These are phyloP conservation scores for Phytophthora pistaciae DNA, from an alignment of 352 stramenopile genomes.

Conservation along the genomic window DNA sequence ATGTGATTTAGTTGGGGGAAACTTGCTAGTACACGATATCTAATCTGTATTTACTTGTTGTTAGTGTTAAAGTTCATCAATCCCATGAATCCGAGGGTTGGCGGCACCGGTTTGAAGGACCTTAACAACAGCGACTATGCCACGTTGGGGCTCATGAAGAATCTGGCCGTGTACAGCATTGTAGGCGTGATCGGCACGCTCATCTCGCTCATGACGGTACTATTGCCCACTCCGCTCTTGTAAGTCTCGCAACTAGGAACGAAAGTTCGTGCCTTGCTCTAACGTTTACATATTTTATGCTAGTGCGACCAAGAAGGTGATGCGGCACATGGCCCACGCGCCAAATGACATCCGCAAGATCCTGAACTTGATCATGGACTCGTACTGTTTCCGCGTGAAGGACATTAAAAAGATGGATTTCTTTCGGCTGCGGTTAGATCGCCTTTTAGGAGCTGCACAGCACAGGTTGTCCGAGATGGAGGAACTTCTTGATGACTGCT, in stretches of 20 bases:
- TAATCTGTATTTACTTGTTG: slow-evolving; percentile 4
- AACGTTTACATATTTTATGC: neutral
- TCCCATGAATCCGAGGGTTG: slow-evolving; percentile 68
- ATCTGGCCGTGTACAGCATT: slow-evolving; percentile 69
- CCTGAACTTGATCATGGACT: slow-evolving; percentile 82
- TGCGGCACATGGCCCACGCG: slow-evolving; percentile 51
- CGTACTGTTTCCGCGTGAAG: slow-evolving; percentile 80
- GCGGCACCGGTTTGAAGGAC: slow-evolving; percentile 52
- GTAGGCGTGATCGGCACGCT: slow-evolving; percentile 67
- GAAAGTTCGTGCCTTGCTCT: neutral
- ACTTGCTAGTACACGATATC: neutral
- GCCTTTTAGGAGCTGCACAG: slow-evolving; percentile 44
- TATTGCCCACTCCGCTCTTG: slow-evolving; percentile 72
- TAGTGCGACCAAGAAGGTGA: slow-evolving; percentile 65
- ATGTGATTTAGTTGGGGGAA: too few relatives aligned
- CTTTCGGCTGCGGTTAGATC: slow-evolving; percentile 63
- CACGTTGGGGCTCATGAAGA: slow-evolving; percentile 65
- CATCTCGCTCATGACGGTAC: slow-evolving; percentile 62
- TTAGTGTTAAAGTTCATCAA: slow-evolving; percentile 71
- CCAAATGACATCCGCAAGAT: slow-evolving; percentile 72
- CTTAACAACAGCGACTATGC: slow-evolving; percentile 49
- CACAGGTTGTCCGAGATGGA: slow-evolving; percentile 58
- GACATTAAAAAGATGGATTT: slow-evolving; percentile 84
- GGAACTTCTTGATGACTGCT: slow-evolving; percentile 62
- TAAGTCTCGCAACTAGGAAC: slow-evolving; percentile 25